Conservation (phyloP, 345 rosid species). For the Salix viminalis region DNA sequence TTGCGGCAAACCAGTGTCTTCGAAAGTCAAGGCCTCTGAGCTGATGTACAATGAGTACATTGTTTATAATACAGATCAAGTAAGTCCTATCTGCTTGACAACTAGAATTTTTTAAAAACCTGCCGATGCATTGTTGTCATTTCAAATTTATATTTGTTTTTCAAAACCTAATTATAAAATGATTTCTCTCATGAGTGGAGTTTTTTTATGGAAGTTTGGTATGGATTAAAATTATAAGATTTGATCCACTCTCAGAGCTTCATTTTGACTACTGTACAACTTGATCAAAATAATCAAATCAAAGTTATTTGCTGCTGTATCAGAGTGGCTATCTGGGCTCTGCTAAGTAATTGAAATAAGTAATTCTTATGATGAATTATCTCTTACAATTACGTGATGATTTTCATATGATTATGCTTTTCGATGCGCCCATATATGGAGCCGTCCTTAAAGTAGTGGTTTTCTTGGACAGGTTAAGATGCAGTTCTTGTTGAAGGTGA, state of each 20-base stretch:
- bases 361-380: not conserved
- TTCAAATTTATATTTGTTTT: not conserved
- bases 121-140: not conserved
- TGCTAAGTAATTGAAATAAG: not conserved
- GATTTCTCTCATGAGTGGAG: not conserved
- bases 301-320: not conserved
- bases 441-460: not conserved
- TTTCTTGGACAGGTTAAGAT: constrained; percentile 61
- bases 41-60: constrained; percentile 93
- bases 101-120: not conserved
- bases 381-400: not conserved
- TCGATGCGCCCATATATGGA: not conserved
- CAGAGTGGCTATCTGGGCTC: not conserved
- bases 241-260: not conserved
- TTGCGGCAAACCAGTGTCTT: constrained; percentile 84
- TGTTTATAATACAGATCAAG: constrained; percentile 79
- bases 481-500: constrained; percentile 68
- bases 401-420: not conserved
- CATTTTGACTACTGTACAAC: not conserved
- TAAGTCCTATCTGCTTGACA: constrained; percentile 29
- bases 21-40: constrained; percentile 64
- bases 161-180: not conserved
- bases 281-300: not conserved
- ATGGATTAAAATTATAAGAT: not conserved
- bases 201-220: not conserved